Evolutionary conservation across 768 basidiomycete genomes (phyloP).

Genomic region (Leccinum subgranulosum): DNA sequence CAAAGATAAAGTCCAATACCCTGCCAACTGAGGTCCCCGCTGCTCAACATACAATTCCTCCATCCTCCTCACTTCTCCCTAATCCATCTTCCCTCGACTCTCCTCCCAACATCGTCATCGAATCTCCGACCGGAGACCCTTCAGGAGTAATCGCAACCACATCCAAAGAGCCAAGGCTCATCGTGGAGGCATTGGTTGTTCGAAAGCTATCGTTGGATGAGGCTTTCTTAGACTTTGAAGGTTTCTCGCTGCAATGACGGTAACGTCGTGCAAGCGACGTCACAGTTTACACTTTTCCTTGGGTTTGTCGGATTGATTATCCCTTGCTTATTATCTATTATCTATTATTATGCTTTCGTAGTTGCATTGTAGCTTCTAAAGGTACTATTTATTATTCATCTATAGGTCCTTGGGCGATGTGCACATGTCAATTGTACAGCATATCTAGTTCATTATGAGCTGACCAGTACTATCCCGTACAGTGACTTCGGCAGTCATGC

Average conservation of each 20-base stretch:
- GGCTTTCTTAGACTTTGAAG: slow-evolving; percentile 72
- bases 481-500: too few species aligned
- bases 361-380: not conserved
- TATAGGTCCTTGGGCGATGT: not conserved
- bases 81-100: slow-evolving; percentile 27
- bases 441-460: not conserved
- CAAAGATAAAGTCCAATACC: slow-evolving; percentile 41
- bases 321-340: not conserved
- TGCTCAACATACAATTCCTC: not conserved
- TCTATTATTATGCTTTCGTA: not conserved
- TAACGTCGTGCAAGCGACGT: not conserved
- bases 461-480: too few species aligned
- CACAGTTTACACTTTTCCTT: not conserved
- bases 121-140: slow-evolving; percentile 7
- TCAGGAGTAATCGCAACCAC: not conserved
- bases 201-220: slow-evolving; percentile 76
- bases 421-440: not conserved
- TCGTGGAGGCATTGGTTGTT: slow-evolving; percentile 79
- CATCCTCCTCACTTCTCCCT: slow-evolving; percentile 3
- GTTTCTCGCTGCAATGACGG: slow-evolving; percentile 39
- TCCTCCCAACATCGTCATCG: slow-evolving; percentile 33
- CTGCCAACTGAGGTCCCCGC: slow-evolving; percentile 19
- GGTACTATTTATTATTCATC: not conserved
- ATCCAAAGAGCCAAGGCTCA: slow-evolving; percentile 48
- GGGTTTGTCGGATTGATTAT: too few species aligned